Base-by-base conservation (phyloP, 2,329 filamentous ascomycete genomes). In the Venturia effusa region DNA sequence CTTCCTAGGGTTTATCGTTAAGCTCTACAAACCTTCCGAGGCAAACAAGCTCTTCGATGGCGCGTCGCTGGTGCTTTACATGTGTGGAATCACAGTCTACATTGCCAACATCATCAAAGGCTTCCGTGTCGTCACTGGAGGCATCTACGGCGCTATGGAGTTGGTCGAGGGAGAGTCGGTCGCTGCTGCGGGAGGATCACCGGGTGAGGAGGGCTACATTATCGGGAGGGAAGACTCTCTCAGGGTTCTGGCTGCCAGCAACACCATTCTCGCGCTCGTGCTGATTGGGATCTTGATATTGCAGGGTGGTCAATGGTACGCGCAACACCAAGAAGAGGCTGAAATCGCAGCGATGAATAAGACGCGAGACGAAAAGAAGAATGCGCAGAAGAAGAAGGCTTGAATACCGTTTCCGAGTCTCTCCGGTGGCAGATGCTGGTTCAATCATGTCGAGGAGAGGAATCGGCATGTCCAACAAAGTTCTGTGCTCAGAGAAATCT, bases 301-400 rank as follows among this genome's bases (percentile, higher is more conserved):
- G 72, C 94, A 99, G 84, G 91, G 91, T 24, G 94, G 94, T 13
- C 91, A 97, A 82, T 97, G 93, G 94, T 99, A 99, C 78, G 94
- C 94, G 32, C 92, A 97, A 83, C 84, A 90, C 73, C 95, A 95
- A 79, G 92, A 97, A 76, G 82, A 83, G 71, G 88, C 92, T 74
- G 92, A 97, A 75, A 81, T 83, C 64, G 85, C 84, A 71, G 83
- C 85, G 73, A 81, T 88, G 67, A 83, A 86, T 68, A 77, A 80
- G 74, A 80, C 78, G 67, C 73, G 77, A 64, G 75, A 76, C 66
- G 79, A 78, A 71, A 81, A 81, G 75, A 77, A 75, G 70, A 74
- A 74, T 22, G 15, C 27, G 40, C 40, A 40, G 30, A 48, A 37
- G 11, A 63, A 63, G 48, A 63, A 63, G 61, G 15, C 51, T n/a